A percentile compares a stretch with the other conserved stretches of the same genome.
Conservation (phyloP, 1,284 basidiomycete species). For the Heterobasidion parviporum region DNA sequence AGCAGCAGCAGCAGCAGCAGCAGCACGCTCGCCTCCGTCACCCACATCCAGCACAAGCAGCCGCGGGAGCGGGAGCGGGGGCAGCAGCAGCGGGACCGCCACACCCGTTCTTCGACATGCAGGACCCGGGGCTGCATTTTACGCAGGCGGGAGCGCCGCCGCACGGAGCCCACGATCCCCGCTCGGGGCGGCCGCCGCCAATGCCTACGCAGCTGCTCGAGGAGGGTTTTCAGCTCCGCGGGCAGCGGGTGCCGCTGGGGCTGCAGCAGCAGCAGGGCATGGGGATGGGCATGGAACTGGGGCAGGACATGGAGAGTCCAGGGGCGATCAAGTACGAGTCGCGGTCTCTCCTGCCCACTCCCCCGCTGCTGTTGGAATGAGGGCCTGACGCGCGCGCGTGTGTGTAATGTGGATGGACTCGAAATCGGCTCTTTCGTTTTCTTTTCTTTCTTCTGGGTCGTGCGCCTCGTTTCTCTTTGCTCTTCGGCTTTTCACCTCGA, state of each 20-base stretch:
- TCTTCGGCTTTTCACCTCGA: too few species aligned
- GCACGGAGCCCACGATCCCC: not conserved
- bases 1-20: conserved; percentile 10
- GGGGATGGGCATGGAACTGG: not conserved
- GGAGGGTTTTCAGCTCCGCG: not conserved
- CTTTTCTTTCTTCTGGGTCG: conserved; percentile 3
- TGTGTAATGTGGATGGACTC: not conserved
- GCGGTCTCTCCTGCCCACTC: conserved; percentile 11
- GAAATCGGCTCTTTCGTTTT: not conserved
- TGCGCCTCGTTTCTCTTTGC: not conserved
- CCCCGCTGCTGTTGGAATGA: conserved; percentile 17
- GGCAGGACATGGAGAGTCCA: conserved; percentile 11
- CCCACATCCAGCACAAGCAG: conserved; percentile 14
- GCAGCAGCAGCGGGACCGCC: conserved; percentile 10
- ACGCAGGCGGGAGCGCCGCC: not conserved
- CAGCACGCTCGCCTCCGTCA: conserved; percentile 9
- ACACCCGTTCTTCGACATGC: conserved; percentile 11
- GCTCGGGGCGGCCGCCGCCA: not conserved
- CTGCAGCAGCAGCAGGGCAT: conserved; percentile 7
- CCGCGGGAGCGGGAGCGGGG: conserved; percentile 12
- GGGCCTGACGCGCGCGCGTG: conserved; percentile 8
- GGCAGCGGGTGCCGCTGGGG: not conserved
- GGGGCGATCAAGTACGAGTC: conserved; percentile 2
- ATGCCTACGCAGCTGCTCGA: not conserved
- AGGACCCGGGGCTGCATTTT: conserved; percentile 5